Conservation (phyloP, 306 rosid genomes). For the Datisca glomerata region DNA sequence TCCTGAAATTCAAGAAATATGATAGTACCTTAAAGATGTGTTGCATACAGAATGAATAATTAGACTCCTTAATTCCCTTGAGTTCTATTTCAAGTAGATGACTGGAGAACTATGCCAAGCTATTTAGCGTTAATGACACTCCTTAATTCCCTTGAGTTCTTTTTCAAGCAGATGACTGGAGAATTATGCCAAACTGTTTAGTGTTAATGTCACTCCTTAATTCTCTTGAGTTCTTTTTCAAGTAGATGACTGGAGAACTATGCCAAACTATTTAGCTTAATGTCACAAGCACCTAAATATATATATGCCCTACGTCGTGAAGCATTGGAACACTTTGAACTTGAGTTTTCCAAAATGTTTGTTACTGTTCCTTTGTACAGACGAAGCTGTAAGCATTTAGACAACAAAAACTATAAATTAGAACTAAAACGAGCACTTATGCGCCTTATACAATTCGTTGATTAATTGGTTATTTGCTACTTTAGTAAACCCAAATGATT, state of each 20-base stretch:
- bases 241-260: conserved; percentile 3
- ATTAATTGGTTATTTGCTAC: too few relatives aligned
- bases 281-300: too few relatives aligned
- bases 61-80: neutral
- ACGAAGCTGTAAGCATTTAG: too few relatives aligned
- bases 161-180: conserved; percentile 1
- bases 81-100: conserved; percentile 6
- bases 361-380: too few relatives aligned
- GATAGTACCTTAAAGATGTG: conserved; percentile 11
- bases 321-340: too few relatives aligned
- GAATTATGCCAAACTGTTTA: neutral
- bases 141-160: conserved; percentile 4
- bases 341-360: too few relatives aligned
- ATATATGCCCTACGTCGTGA: too few relatives aligned
- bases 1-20: neutral
- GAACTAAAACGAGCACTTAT: too few relatives aligned
- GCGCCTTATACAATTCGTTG: too few relatives aligned
- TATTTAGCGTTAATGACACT: too few relatives aligned
- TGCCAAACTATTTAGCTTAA: neutral
- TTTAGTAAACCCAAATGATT: too few relatives aligned
- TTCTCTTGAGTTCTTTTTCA: conserved; percentile 1
- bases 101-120: neutral
- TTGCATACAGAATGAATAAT: conserved; percentile 2
- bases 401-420: too few relatives aligned
- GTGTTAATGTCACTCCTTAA: conserved; percentile 7